Evolutionary conservation across 129 eudicot species (phyloP).

Genomic region (Sambucus nigra): DNA sequence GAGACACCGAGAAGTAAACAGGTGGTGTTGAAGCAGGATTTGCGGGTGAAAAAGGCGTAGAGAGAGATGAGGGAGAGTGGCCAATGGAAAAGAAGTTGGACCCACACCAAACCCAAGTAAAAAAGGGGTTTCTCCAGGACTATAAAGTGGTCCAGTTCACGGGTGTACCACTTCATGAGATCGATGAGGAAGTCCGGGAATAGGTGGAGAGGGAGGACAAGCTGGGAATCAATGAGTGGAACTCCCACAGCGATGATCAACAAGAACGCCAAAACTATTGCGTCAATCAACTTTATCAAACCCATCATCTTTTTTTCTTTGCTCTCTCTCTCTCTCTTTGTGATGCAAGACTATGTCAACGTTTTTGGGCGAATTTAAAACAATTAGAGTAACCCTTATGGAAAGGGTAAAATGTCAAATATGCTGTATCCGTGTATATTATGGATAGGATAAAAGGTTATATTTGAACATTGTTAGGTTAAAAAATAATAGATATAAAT

Average conservation of each 20-base stretch:
- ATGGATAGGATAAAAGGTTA: too few species aligned
- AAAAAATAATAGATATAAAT: too few species aligned
- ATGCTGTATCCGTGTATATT: too few species aligned
- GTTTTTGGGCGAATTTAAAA: too few species aligned
- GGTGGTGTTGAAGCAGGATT: background rate
- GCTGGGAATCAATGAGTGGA: background rate
- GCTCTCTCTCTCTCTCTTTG: background rate
- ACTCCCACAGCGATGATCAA: background rate
- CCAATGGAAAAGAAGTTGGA: background rate
- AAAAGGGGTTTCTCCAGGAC: background rate
- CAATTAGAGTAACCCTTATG: too few species aligned
- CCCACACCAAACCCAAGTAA: background rate
- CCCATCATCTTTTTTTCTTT: background rate
- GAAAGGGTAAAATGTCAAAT: too few species aligned
- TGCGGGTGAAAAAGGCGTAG: background rate
- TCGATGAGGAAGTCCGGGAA: background rate
- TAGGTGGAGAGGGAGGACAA: background rate
- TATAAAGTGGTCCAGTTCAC: background rate
- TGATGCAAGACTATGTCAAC: too few species aligned
- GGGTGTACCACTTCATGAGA: background rate
- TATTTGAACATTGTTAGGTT: too few species aligned
- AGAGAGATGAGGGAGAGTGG: slow-evolving; percentile 3
- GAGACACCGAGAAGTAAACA: slow-evolving; percentile 2
- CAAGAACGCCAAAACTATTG: background rate
- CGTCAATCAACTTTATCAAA: background rate